Evolutionary conservation across 2,329 filamentous ascomycete genomes (phyloP).

Genomic region (Talaromyces funiculosus): DNA sequence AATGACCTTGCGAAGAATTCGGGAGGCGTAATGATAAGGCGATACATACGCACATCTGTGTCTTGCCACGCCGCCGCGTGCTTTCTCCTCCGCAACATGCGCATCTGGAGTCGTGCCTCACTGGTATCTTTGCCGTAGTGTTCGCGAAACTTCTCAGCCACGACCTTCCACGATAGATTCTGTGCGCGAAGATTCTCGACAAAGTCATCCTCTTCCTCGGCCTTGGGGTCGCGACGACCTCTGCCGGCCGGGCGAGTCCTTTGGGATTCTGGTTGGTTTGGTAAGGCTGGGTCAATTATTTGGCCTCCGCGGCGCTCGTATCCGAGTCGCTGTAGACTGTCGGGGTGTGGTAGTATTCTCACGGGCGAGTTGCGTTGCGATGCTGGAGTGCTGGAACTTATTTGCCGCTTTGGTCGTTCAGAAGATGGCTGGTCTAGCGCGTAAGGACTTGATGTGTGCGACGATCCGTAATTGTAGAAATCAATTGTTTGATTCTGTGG

Average conservation of each 20-base stretch:
- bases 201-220: slow-evolving; percentile 36
- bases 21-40: slow-evolving; percentile 1
- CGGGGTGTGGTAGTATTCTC: slow-evolving; percentile 35
- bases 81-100: slow-evolving; percentile 33
- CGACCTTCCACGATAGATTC: slow-evolving; percentile 34
- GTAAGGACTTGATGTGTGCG: slow-evolving; percentile 21
- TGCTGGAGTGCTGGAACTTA: slow-evolving; percentile 17
- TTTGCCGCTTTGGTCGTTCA: slow-evolving; percentile 22
- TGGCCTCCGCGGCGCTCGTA: slow-evolving; percentile 28
- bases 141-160: slow-evolving; percentile 32
- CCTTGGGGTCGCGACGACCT: slow-evolving; percentile 32
- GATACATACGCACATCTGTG: slow-evolving; percentile 39
- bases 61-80: slow-evolving; percentile 35
- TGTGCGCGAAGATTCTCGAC: slow-evolving; percentile 34
- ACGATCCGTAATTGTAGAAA: slow-evolving; percentile 18
- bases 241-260: slow-evolving; percentile 28
- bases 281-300: slow-evolving; percentile 21
- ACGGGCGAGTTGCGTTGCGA: slow-evolving; percentile 26
- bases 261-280: slow-evolving; percentile 18
- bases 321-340: slow-evolving; percentile 35
- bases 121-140: slow-evolving; percentile 34
- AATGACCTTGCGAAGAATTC: background rate
- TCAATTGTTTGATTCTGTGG: slow-evolving; percentile 14
- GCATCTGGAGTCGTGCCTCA: slow-evolving; percentile 40
- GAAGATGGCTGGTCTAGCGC: slow-evolving; percentile 16